Evolutionary conservation across 2,329 filamentous ascomycete genomes (phyloP).

Genomic region (Coniochaeta sp.): DNA sequence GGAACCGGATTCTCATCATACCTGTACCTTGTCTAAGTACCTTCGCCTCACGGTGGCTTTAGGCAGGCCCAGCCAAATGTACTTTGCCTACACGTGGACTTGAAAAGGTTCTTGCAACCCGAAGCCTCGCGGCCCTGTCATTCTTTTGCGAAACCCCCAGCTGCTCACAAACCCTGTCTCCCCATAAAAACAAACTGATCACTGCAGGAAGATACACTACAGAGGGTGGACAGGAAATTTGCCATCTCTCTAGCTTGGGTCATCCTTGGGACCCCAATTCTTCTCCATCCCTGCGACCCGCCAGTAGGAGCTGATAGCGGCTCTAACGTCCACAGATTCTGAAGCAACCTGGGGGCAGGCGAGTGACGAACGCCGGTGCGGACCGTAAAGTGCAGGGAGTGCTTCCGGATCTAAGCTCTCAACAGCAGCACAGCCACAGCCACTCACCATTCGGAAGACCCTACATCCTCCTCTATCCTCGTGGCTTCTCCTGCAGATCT

Average conservation of each 20-base stretch:
- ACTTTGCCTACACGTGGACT: not conserved
- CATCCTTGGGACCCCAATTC: not conserved
- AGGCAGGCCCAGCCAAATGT: not conserved
- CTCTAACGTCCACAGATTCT: not conserved
- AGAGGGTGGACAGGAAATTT: not conserved
- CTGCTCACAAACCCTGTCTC: not conserved
- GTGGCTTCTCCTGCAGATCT: slow-evolving; percentile 1
- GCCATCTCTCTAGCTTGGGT: not conserved
- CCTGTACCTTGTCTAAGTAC: too few species aligned
- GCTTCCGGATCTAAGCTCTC: not conserved
- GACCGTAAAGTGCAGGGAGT: not conserved
- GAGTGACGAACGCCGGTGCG: not conserved
- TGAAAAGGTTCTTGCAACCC: not conserved
- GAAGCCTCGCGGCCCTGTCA: not conserved
- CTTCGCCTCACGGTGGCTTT: not conserved
- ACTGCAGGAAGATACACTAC: not conserved
- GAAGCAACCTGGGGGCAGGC: not conserved
- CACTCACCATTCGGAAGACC: not conserved
- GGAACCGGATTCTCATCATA: not conserved
- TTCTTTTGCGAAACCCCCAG: not conserved
- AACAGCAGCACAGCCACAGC: slow-evolving; percentile 1
- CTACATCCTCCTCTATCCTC: not conserved
- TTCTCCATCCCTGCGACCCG: not conserved
- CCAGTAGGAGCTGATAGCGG: not conserved
- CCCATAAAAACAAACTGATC: not conserved